Evolutionary conservation across 2,329 filamentous ascomycete genomes (phyloP).

Genomic region (Aspergillus uvarum): DNA sequence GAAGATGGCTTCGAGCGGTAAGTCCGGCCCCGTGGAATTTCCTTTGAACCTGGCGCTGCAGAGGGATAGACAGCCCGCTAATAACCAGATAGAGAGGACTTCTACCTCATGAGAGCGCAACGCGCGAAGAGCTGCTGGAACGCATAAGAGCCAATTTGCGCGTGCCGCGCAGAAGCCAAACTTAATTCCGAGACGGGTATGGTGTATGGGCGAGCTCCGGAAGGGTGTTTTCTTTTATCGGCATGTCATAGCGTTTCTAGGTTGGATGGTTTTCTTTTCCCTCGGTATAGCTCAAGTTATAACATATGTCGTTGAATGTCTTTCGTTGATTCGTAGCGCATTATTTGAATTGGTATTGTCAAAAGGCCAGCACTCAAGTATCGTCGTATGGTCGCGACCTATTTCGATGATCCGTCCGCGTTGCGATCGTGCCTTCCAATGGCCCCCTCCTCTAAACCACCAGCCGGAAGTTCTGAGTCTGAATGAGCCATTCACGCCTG

Average conservation of each 20-base stretch:
- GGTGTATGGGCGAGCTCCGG: neutral
- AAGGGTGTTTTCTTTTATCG: neutral
- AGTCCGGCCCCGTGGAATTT: slow-evolving; percentile 30
- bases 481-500: slow-evolving; percentile 62
- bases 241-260: neutral
- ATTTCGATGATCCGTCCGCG: neutral
- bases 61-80: neutral
- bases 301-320: neutral
- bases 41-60: neutral
- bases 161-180: slow-evolving; percentile 33
- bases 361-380: neutral
- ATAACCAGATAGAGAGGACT: slow-evolving; percentile 57
- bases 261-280: neutral
- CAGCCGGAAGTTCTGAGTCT: slow-evolving; percentile 69
- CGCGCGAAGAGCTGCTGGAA: slow-evolving; percentile 64
- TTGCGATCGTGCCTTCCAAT: neutral
- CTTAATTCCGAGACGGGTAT: slow-evolving; percentile 2
- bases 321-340: neutral
- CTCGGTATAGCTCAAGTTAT: neutral
- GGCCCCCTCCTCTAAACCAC: slow-evolving; percentile 39
- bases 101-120: slow-evolving; percentile 59
- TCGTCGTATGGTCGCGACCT: neutral
- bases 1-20: slow-evolving; percentile 78
- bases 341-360: neutral
- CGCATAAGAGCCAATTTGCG: slow-evolving; percentile 68